These are phyloP conservation scores for Zygnema cylindricum DNA, from an alignment of 139 green algal genomes.

Conservation along the genomic window DNA sequence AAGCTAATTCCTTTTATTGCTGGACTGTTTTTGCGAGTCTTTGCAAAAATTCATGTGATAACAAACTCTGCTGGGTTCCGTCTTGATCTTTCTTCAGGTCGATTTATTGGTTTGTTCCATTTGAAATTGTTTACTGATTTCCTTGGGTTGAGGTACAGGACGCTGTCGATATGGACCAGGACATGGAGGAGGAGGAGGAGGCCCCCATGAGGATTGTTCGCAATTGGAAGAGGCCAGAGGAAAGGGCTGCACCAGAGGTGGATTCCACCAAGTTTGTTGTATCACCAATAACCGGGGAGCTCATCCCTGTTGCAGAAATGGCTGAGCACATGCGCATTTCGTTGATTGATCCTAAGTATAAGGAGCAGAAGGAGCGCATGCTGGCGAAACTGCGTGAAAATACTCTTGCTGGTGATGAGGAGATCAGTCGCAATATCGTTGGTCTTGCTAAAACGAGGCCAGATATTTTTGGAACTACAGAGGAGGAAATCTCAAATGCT, in stretches of 20 bases:
- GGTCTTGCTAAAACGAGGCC: constrained; percentile 83
- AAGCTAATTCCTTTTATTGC: not conserved
- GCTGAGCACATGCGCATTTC: constrained; percentile 88
- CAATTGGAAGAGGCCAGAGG: constrained; percentile 84
- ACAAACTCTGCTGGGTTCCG: not conserved
- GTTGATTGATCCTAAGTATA: constrained; percentile 91
- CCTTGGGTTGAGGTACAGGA: not conserved
- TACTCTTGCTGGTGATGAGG: constrained; percentile 87
- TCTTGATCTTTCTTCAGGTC: not conserved
- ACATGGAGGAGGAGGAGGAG: constrained; percentile 71
- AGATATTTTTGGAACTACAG: constrained; percentile 92
- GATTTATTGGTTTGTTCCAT: not conserved
- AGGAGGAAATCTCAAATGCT: constrained; percentile 81
- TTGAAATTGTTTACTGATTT: not conserved
- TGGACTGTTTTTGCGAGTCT: not conserved
- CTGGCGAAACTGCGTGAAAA: constrained; percentile 84
- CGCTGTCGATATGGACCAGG: constrained; percentile 30
- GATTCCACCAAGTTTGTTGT: constrained; percentile 85
- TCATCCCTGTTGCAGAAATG: constrained; percentile 82
- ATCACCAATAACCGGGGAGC: constrained; percentile 94
- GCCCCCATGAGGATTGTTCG: constrained; percentile 82
- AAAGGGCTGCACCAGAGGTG: constrained; percentile 45
- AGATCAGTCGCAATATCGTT: constrained; percentile 92
- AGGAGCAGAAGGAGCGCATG: constrained; percentile 93
- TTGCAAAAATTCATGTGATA: not conserved